Conservation (phyloP, 371 early-diverging fungal genomes). For the Amoeboaphelidium occidentale region DNA sequence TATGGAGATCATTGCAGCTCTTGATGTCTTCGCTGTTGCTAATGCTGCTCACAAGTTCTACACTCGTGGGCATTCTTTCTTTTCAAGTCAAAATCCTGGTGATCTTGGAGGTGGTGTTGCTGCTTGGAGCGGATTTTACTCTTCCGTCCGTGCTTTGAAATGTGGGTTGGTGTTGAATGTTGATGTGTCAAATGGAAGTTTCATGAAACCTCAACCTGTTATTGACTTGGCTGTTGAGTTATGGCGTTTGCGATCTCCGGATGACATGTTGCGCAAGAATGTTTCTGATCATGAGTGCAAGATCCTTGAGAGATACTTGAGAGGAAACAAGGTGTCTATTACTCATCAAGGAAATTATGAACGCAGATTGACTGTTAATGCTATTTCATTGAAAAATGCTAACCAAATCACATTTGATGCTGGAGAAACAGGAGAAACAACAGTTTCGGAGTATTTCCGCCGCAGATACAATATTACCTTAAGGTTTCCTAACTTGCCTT, state of each 20-base stretch:
- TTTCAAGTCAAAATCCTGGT: background rate
- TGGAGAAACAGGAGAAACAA: slow-evolving; percentile 13
- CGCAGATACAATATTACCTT: slow-evolving; percentile 34
- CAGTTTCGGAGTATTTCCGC: slow-evolving; percentile 47
- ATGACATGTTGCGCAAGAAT: background rate
- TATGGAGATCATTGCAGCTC: background rate
- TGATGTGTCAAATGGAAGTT: background rate
- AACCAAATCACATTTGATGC: slow-evolving; percentile 9
- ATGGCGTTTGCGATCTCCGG: background rate
- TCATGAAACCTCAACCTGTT: background rate
- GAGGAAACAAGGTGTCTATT: slow-evolving; percentile 27
- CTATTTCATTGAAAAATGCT: no score
- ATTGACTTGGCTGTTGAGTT: background rate
- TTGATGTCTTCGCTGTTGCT: background rate
- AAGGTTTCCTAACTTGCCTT: slow-evolving; percentile 50
- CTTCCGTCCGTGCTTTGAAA: background rate
- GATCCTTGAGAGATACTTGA: background rate
- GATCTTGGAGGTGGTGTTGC: background rate
- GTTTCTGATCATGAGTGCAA: no score
- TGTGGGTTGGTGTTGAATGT: background rate
- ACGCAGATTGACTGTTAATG: slow-evolving; percentile 33
- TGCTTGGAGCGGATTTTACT: background rate
- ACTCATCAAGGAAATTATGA: slow-evolving; percentile 37
- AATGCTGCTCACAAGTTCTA: background rate
- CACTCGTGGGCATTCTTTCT: background rate